Conservation (phyloP, 176 grass and related monocot species). For the Hyparrhenia diplandra region DNA sequence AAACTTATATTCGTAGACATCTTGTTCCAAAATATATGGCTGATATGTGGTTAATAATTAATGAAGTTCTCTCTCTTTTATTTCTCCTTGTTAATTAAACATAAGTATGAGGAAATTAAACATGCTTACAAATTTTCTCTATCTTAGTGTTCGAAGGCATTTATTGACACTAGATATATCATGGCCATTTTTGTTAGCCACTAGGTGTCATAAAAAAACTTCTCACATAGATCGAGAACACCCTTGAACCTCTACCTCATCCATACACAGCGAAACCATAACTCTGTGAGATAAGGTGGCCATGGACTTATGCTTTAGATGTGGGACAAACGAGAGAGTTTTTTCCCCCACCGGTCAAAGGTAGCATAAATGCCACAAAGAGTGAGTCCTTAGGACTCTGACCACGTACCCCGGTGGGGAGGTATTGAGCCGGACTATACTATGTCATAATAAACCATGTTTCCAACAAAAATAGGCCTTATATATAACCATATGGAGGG, state of each 20-base stretch:
- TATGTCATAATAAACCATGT: background rate
- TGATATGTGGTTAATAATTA: background rate
- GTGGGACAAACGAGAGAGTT: no score
- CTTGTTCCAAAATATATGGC: background rate
- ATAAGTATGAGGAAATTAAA: background rate
- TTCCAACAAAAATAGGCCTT: background rate
- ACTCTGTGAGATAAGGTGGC: no score
- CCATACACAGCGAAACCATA: no score
- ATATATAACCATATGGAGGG: background rate
- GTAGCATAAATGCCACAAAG: no score
- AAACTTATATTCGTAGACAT: background rate
- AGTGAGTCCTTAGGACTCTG: no score
- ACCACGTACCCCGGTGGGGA: no score
- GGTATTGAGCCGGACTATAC: no score
- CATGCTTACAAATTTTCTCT: background rate
- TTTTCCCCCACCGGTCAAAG: no score
- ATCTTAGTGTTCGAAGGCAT: background rate
- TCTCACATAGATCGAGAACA: no score
- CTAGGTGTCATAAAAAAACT: background rate
- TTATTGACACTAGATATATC: background rate
- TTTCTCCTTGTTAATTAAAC: background rate
- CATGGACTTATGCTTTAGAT: no score
- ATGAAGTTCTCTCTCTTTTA: background rate
- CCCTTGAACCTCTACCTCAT: no score
- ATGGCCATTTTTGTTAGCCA: background rate